Conservation (phyloP, 768 basidiomycete species). For the Suillus hirtellus region DNA sequence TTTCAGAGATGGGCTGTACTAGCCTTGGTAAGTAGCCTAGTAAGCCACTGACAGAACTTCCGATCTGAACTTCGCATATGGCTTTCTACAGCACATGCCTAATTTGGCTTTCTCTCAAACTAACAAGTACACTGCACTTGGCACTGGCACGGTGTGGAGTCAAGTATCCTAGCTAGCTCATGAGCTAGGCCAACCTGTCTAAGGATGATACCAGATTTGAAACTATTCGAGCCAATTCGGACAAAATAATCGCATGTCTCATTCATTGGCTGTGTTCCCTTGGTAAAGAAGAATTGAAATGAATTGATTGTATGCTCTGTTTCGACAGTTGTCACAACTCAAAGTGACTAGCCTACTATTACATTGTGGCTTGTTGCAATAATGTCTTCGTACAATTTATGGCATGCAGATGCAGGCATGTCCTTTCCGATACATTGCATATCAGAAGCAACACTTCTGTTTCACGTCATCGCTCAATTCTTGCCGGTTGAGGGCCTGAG, state of each 20-base stretch:
- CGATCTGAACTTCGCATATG: not conserved
- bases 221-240: not conserved
- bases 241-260: not conserved
- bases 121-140: not conserved
- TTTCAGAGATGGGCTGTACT: constrained; percentile 10
- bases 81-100: constrained; percentile 7
- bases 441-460: no score
- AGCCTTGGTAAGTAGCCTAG: not conserved
- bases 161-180: not conserved
- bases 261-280: not conserved
- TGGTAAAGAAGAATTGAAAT: not conserved
- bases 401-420: no score
- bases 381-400: not conserved
- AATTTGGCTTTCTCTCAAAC: constrained; percentile 4
- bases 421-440: no score
- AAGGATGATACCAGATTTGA: not conserved
- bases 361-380: not conserved
- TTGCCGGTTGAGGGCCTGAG: no score
- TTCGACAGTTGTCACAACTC: not conserved
- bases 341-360: not conserved
- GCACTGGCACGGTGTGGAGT: not conserved
- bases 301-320: not conserved
- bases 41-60: constrained; percentile 4
- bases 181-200: not conserved
- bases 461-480: no score